Base-by-base conservation (phyloP, 1,284 basidiomycete species). In the Irpex sp. region DNA sequence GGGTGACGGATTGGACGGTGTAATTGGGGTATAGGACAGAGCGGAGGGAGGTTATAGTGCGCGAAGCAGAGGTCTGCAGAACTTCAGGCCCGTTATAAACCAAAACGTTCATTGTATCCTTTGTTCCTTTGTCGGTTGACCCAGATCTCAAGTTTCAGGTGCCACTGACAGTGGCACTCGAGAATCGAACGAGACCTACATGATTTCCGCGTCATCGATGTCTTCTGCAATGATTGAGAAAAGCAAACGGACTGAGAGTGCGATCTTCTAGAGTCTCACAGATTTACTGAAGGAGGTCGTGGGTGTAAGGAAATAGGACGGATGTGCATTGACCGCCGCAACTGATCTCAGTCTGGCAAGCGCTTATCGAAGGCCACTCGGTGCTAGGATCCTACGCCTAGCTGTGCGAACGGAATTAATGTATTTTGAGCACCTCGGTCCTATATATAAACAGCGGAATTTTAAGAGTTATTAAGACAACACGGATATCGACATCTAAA, bases 41-140 rank as follows among this genome's bases (percentile, higher is more conserved):
- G 39, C 83, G 81, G 36, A 95, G 83, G 6, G 81, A 79, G 1
- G 79, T 71, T 39, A 88, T 73, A 1, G 85, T 81, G 68, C 87
- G 79, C 1, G 82, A 78, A 39, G 88, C 75, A 1, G 90, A 89
- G 8, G 83, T 72, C 51, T 81, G 81, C 31, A 82, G 79, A 17
- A 87, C 83, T 60, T 93, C 89, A 21, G 89, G 85, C 2, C 89
- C 90, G 54, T 89, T 81, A 74, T 93, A 94, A 50, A 94, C 84
- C 62, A 95, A 83, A 17, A 95, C 89, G 76, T 94, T 88, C 88
- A 92, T 90, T 53, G 60, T 55, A 9, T 33, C 53, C 33, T 33
- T 55, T 50, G 49, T 55, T 21, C 31, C 21, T 31, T 31, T 33
- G 33, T 51, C 9, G 11, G 21, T 26, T 2, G 11, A 15, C 49